Conservation (phyloP, 2,329 filamentous ascomycete species). For the Aureobasidium sp. region DNA sequence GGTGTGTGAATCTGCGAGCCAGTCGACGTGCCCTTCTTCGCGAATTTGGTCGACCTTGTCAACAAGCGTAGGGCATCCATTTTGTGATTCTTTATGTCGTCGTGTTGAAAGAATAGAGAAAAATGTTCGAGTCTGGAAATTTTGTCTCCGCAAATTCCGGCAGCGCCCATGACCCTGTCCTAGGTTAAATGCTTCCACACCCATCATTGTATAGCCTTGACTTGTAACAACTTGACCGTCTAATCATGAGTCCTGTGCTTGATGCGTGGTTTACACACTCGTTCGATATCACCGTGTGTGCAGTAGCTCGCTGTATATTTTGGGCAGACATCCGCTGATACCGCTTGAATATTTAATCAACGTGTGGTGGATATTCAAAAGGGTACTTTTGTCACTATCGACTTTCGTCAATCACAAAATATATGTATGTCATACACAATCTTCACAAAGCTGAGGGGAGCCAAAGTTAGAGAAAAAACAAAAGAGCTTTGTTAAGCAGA, state of each 20-base stretch:
- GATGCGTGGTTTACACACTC: too few relatives aligned
- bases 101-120: not conserved
- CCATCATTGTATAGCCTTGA: too few relatives aligned
- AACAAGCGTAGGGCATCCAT: constrained; percentile 11
- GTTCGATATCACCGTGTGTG: too few relatives aligned
- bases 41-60: constrained; percentile 7
- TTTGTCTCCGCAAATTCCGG: not conserved
- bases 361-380: too few relatives aligned
- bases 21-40: not conserved
- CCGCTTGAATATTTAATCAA: too few relatives aligned
- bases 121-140: not conserved
- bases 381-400: too few relatives aligned
- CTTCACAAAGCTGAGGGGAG: not conserved
- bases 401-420: not conserved
- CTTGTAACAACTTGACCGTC: too few relatives aligned
- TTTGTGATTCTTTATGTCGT: not conserved
- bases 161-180: not conserved
- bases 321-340: too few relatives aligned
- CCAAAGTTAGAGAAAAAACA: not conserved
- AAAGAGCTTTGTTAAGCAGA: not conserved
- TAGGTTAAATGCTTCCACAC: not conserved
- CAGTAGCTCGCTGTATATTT: too few relatives aligned
- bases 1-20: not conserved
- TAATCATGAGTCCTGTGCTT: not conserved
- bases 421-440: not conserved